These are phyloP conservation scores for Bipolaris cookei DNA, from an alignment of 2,329 filamentous ascomycete genomes.

Conservation along the genomic window DNA sequence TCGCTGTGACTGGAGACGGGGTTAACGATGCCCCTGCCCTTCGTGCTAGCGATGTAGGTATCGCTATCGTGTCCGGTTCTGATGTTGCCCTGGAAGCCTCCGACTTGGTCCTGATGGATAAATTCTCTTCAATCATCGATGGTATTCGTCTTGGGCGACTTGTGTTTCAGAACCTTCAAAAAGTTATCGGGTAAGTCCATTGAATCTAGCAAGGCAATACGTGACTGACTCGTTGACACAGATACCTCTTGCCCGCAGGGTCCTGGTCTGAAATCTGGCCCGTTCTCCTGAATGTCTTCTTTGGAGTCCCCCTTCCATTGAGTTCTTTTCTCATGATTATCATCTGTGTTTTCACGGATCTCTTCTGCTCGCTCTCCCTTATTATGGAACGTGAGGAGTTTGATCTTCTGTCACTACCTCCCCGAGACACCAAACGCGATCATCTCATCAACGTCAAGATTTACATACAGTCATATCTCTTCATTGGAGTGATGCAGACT, in stretches of 20 bases:
- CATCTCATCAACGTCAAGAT: constrained; percentile 2
- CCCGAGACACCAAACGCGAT: background rate
- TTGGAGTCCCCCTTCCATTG: background rate
- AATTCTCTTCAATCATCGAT: constrained; percentile 1
- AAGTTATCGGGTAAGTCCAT: background rate
- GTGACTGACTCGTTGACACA: background rate
- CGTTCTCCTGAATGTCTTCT: constrained; percentile 1
- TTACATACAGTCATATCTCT: background rate
- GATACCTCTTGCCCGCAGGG: background rate
- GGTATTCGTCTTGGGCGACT: background rate
- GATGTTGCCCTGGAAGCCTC: constrained; percentile 1
- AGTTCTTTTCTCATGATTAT: constrained; percentile 2
- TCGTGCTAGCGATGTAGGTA: background rate
- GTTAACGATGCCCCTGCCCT: constrained; percentile 1
- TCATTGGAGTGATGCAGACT: constrained; percentile 1
- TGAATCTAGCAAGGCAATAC: too few species aligned
- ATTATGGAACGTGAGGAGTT: constrained; percentile 1
- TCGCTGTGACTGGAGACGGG: background rate
- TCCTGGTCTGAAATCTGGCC: constrained; percentile 2
- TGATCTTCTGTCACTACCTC: background rate
- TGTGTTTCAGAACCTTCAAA: background rate
- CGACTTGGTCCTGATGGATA: background rate
- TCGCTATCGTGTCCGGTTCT: background rate
- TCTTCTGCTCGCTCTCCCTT: background rate
- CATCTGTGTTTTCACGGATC: background rate